phyloP scores from a whole-genome alignment of 179 eudicot genomes.

The Carnegiea gigantea region DNA sequence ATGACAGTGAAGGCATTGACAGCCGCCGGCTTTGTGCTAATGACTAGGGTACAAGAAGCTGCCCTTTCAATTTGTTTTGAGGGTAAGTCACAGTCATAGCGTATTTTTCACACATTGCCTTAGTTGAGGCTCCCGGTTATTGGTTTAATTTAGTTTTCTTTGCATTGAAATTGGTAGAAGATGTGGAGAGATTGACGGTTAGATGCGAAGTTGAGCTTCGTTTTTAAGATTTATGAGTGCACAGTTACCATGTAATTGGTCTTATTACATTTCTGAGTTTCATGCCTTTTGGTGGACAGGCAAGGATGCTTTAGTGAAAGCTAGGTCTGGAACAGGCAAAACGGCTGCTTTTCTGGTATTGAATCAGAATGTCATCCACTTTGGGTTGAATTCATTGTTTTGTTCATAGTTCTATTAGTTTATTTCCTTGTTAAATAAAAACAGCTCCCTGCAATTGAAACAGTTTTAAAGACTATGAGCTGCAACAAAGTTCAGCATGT shows the following conservation, averaged over 20 bases:
- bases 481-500: conserved; percentile 41
- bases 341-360: conserved; percentile 95
- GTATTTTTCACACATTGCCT: not conserved
- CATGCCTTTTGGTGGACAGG: conserved; percentile 44
- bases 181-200: not conserved
- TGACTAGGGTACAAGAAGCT: conserved; percentile 90
- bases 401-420: conserved; percentile 11
- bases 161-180: not conserved
- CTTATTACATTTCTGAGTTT: not conserved
- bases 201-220: not conserved
- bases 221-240: not conserved
- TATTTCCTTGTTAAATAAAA: conserved; percentile 47
- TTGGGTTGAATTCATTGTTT: not conserved
- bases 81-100: conserved; percentile 43
- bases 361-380: conserved; percentile 9
- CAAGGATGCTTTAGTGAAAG: conserved; percentile 85
- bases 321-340: conserved; percentile 90
- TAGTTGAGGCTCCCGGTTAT: not conserved
- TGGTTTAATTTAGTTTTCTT: conserved; percentile 1
- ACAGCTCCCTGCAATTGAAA: conserved; percentile 98
- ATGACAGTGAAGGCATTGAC: conserved; percentile 75
- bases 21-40: conserved; percentile 74
- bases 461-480: conserved; percentile 74
- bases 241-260: not conserved
- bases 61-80: conserved; percentile 63